Percentiles rank a stretch among this genome's conserved stretches.
These are phyloP conservation scores for Solanum corneliomulleri DNA, from an alignment of 257 asterid species.

Conservation along the genomic window DNA sequence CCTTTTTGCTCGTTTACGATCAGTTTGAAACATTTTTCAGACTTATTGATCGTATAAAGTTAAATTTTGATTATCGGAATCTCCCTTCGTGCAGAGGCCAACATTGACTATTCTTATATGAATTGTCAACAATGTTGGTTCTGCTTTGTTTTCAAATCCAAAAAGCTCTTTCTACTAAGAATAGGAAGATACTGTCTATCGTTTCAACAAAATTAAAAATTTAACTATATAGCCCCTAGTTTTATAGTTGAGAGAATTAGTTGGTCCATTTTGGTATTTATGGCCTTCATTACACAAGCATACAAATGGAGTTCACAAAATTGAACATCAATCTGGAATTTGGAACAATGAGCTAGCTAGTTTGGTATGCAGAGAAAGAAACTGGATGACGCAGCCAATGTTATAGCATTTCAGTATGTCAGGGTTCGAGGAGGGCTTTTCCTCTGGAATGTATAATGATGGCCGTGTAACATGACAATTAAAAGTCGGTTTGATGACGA, in stretches of 20 bases:
- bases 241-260: background rate
- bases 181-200: background rate
- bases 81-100: background rate
- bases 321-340: background rate
- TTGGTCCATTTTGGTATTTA: background rate
- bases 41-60: background rate
- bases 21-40: background rate
- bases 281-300: background rate
- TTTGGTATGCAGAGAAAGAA: background rate
- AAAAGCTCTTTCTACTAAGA: background rate
- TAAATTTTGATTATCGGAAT: background rate
- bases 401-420: background rate
- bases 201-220: background rate
- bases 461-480: background rate
- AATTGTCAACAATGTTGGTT: background rate
- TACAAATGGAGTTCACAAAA: background rate
- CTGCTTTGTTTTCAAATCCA: background rate
- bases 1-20: background rate
- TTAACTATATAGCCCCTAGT: background rate
- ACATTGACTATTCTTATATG: background rate
- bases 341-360: background rate
- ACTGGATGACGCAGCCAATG: background rate
- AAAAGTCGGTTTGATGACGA: too few species aligned
- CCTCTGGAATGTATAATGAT: slow-evolving; percentile 31
- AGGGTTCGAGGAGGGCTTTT: background rate